A percentile compares a stretch with the other conserved stretches of the same genome.
Evolutionary conservation across 305 asterid genomes (phyloP).

Genomic region (Nicotiana rustica): DNA sequence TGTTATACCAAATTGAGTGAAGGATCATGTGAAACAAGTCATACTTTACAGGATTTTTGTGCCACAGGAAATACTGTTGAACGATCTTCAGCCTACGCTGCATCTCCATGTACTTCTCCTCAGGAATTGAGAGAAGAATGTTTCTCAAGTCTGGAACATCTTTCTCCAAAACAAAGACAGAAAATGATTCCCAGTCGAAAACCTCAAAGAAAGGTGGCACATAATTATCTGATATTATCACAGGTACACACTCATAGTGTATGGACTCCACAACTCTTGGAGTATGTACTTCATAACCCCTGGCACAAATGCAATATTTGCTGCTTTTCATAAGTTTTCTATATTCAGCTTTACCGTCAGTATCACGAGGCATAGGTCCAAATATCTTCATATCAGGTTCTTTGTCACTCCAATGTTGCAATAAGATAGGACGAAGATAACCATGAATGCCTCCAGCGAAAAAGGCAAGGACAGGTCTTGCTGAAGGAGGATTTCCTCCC

Average conservation of each 20-base stretch:
- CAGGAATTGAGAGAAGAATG: constrained; percentile 59
- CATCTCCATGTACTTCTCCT: constrained; percentile 55
- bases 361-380: constrained; percentile 62
- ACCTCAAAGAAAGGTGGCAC: constrained; percentile 65
- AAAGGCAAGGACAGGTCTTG: constrained; percentile 55
- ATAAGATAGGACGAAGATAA: constrained; percentile 55
- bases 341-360: constrained; percentile 60
- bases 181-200: constrained; percentile 62
- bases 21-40: constrained; percentile 78
- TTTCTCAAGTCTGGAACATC: constrained; percentile 62
- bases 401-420: constrained; percentile 53
- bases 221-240: constrained; percentile 65
- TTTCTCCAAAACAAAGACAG: constrained; percentile 58
- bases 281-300: constrained; percentile 66
- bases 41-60: constrained; percentile 56
- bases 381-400: constrained; percentile 60
- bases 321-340: constrained; percentile 65
- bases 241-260: constrained; percentile 64
- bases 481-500: constrained; percentile 54
- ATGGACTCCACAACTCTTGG: constrained; percentile 68
- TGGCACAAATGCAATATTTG: constrained; percentile 68
- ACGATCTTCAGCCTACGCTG: constrained; percentile 51
- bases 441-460: constrained; percentile 71
- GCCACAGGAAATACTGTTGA: constrained; percentile 63
- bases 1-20: constrained; percentile 70